A percentile compares a stretch with the other conserved stretches of the same genome.
phyloP scores from a whole-genome alignment of 2,329 filamentous ascomycete species.

The Aureobasidium sp. region DNA sequence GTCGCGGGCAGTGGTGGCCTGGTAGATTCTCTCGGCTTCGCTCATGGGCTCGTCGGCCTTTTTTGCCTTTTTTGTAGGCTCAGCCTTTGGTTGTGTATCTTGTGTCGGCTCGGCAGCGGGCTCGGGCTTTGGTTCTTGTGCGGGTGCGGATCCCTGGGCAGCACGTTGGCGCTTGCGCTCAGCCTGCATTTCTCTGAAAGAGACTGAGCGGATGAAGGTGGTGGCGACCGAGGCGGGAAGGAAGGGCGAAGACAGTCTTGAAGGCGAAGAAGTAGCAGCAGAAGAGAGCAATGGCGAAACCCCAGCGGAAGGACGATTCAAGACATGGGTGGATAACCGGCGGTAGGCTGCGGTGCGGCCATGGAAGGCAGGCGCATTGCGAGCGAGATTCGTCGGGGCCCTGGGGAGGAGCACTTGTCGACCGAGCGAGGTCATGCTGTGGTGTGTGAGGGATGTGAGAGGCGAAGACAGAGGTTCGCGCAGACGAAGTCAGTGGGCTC shows the following conservation, averaged over 20 bases:
- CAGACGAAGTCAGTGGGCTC: no score
- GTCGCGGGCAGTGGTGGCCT: slow-evolving; percentile 24
- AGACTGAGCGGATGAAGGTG: slow-evolving; percentile 39
- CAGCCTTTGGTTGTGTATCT: slow-evolving; percentile 24
- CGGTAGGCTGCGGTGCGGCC: slow-evolving; percentile 43
- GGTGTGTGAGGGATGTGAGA: slow-evolving; percentile 4
- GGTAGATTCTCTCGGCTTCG: slow-evolving; percentile 16
- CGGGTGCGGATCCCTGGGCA: slow-evolving; percentile 30
- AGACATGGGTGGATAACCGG: slow-evolving; percentile 33
- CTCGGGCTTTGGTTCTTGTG: slow-evolving; percentile 33
- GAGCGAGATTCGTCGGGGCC: slow-evolving; percentile 34
- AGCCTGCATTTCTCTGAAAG: slow-evolving; percentile 34
- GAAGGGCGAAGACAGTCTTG: slow-evolving; percentile 39
- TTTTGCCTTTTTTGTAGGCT: slow-evolving; percentile 27
- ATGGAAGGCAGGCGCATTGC: slow-evolving; percentile 34
- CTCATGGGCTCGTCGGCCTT: slow-evolving; percentile 20
- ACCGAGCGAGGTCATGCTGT: slow-evolving; percentile 40
- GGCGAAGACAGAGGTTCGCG: neutral
- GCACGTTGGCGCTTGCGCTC: slow-evolving; percentile 30
- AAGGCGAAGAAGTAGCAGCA: slow-evolving; percentile 21
- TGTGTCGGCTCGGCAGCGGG: slow-evolving; percentile 22
- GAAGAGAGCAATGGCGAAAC: slow-evolving; percentile 20
- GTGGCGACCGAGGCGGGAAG: slow-evolving; percentile 37
- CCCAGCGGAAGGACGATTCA: neutral
- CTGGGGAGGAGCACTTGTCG: slow-evolving; percentile 30